These are phyloP conservation scores for Cyberlindnera saturnus DNA, from an alignment of 805 yeast species.

Conservation along the genomic window DNA sequence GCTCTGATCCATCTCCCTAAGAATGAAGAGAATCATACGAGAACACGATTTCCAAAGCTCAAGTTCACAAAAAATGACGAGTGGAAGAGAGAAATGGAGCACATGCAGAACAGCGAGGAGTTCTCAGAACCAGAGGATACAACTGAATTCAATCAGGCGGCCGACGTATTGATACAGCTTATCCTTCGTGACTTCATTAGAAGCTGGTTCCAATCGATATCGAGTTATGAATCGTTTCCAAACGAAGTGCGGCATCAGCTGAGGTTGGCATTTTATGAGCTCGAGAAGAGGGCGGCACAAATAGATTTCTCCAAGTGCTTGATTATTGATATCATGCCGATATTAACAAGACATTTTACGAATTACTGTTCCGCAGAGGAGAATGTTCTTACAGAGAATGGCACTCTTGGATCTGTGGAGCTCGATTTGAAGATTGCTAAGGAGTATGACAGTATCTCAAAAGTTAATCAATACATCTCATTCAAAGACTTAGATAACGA, in stretches of 20 bases:
- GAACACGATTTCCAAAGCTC: conserved; percentile 18
- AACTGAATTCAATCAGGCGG: conserved; percentile 29
- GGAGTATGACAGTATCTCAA: conserved; percentile 30
- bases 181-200: conserved; percentile 47
- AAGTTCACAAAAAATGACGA: conserved; percentile 22
- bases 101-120: conserved; percentile 9
- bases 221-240: conserved; percentile 32
- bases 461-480: conserved; percentile 53
- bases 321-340: conserved; percentile 55
- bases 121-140: conserved; percentile 4
- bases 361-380: conserved; percentile 40
- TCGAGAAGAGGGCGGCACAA: conserved; percentile 36
- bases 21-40: conserved; percentile 1
- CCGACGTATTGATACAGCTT: conserved; percentile 39
- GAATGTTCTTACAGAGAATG: conserved; percentile 21
- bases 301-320: conserved; percentile 53
- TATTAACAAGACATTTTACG: conserved; percentile 57
- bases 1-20: conserved; percentile 6
- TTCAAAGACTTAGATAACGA: conserved; percentile 30
- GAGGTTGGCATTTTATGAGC: conserved; percentile 30
- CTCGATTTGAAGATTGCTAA: conserved; percentile 36
- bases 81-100: conserved; percentile 26
- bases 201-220: conserved; percentile 50
- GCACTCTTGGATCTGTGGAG: conserved; percentile 29
- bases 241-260: conserved; percentile 38